Conservation (phyloP, 495 filamentous ascomycete species). For the Elaphomyces granulatus region DNA sequence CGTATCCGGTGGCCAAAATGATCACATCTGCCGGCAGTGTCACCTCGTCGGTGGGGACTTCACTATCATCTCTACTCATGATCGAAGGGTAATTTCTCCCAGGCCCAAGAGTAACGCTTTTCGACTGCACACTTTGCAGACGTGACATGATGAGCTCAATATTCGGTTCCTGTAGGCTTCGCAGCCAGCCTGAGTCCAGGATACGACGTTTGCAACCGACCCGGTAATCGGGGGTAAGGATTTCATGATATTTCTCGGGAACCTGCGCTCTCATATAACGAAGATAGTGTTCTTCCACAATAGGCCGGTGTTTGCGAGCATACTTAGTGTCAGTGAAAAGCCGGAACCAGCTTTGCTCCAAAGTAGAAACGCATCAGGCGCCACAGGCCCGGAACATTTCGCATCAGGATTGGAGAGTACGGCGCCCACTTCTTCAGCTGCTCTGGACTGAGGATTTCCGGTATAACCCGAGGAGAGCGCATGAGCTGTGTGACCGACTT, state of each 20-base stretch:
- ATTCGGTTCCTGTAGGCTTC: slow-evolving; percentile 35
- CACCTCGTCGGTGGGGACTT: slow-evolving; percentile 18
- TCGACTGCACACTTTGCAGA: slow-evolving; percentile 32
- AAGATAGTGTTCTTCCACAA: slow-evolving; percentile 25
- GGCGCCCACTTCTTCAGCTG: slow-evolving; percentile 21
- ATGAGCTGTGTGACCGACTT: slow-evolving; percentile 49
- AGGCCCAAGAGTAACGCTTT: slow-evolving; percentile 40
- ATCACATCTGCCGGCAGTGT: slow-evolving; percentile 44
- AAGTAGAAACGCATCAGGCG: slow-evolving; percentile 17
- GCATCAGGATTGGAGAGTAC: slow-evolving; percentile 26
- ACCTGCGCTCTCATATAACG: slow-evolving; percentile 33
- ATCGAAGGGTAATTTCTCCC: slow-evolving; percentile 27
- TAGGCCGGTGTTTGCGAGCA: slow-evolving; percentile 14
- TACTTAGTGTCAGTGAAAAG: slow-evolving; percentile 20
- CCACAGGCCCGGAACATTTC: slow-evolving; percentile 30
- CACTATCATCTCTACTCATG: slow-evolving; percentile 9
- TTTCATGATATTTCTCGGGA: slow-evolving; percentile 48
- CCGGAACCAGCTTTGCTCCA: slow-evolving; percentile 24
- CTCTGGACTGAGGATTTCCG: slow-evolving; percentile 4
- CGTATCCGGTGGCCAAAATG: slow-evolving; percentile 44
- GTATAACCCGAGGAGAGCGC: slow-evolving; percentile 44
- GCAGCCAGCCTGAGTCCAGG: slow-evolving; percentile 42
- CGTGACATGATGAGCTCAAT: slow-evolving; percentile 43
- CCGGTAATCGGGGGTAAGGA: slow-evolving; percentile 46
- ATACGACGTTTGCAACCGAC: slow-evolving; percentile 50